Conservation (phyloP, 2,329 filamentous ascomycete genomes). For the Cladosporium halotolerans region DNA sequence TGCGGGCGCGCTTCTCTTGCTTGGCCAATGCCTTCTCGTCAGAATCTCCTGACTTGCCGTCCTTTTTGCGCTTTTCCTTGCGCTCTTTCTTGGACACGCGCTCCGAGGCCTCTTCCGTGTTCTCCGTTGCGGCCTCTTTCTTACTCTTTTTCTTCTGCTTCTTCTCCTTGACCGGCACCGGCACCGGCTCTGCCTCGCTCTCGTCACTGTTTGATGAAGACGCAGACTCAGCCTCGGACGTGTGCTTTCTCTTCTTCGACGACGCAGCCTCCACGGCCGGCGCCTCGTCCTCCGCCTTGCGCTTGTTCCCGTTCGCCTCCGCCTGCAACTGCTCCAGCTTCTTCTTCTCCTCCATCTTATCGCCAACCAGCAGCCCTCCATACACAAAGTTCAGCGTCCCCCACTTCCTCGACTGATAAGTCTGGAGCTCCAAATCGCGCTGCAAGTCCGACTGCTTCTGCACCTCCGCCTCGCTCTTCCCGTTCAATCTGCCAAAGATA, state of each 20-base stretch:
- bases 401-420: conserved; percentile 69
- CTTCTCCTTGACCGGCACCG: conserved; percentile 1
- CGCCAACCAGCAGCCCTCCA: conserved; percentile 66
- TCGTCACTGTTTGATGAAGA: conserved; percentile 13
- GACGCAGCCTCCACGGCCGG: background rate
- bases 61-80: conserved; percentile 18
- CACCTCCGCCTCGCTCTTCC: conserved; percentile 68
- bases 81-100: conserved; percentile 32
- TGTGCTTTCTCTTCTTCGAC: conserved; percentile 20
- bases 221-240: conserved; percentile 16
- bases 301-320: conserved; percentile 1
- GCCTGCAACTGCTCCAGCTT: background rate
- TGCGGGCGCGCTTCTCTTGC: conserved; percentile 41
- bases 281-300: conserved; percentile 14
- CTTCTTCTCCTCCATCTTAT: conserved; percentile 42
- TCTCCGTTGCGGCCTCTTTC: background rate
- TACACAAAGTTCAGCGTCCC: conserved; percentile 79
- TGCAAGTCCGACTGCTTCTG: conserved; percentile 57
- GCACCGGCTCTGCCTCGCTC: background rate
- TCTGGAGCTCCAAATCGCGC: conserved; percentile 42
- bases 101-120: conserved; percentile 31
- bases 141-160: conserved; percentile 19
- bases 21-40: conserved; percentile 33
- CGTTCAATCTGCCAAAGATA: conserved; percentile 81
- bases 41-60: conserved; percentile 19